Evolutionary conservation across 352 stramenopile species (phyloP), one percentile per base, ranked within the genome.

Genomic region (Peronospora belbahrii): DNA sequence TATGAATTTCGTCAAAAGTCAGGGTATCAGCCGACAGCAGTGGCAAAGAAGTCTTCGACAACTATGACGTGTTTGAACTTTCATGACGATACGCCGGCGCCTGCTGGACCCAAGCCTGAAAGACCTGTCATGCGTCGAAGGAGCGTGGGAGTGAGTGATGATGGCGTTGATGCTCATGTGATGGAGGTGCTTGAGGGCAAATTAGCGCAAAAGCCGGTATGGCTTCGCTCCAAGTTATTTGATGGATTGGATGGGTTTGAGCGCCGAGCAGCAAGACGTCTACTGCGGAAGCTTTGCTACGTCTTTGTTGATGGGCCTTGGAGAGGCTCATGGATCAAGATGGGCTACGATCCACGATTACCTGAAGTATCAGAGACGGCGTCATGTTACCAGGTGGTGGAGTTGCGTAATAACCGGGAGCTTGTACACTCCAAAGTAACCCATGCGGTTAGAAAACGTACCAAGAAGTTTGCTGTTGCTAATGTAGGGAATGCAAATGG

Each of bases 61-160:
- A 83, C 74, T 13, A 84, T 85, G 62, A 85, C 73, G 39, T 89
- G 86, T 52, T 53, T 86, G 35, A 88, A 88, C 28, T 88, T 88
- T 58, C 74, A 84, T 42, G 74, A 86, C 42, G 64, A 85, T 24
- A 64, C 58, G 6, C 43, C 62, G 0, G 74, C 74, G 19, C 79
- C 79, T 14, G 61, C 56, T 4, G 70, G 56, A 22, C 65, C 74
- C 0, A 70, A 73, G 22, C 65, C 70, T 8, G 70, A 83, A 18
- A 62, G 68, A 14, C 72, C 72, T 10, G 59, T 79, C 0, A 48
- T 80, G 13, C 69, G 77, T 9, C 40, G 63, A 6, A 70, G 70
- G 11, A 67, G 68, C 0, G 64, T 86, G 1, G 76, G 75, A 10
- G 67, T 75, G 11, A 67, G 77, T 31, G 55, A 59, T 52, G 73